These are phyloP conservation scores for Aureobasidium lini DNA, from an alignment of 2,329 filamentous ascomycete genomes.

Conservation along the genomic window DNA sequence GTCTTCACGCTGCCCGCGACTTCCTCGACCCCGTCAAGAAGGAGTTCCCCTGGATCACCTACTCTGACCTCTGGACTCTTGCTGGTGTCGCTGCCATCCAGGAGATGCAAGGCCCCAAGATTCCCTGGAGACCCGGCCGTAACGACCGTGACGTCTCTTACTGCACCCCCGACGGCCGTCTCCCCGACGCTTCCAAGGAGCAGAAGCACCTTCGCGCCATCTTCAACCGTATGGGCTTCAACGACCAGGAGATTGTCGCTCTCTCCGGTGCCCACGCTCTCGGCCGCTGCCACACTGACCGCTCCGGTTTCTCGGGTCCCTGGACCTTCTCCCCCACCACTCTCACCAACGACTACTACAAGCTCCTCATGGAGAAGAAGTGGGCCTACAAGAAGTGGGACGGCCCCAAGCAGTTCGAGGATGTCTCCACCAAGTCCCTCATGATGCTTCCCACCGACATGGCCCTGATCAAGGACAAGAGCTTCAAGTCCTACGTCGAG, in stretches of 20 bases:
- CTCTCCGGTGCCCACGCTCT: slow-evolving; percentile 79
- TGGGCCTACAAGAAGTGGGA: slow-evolving; percentile 88
- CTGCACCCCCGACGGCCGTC: slow-evolving; percentile 90
- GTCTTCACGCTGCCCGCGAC: slow-evolving; percentile 75
- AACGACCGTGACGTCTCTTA: slow-evolving; percentile 67
- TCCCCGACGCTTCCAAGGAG: slow-evolving; percentile 73
- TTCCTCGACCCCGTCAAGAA: slow-evolving; percentile 89
- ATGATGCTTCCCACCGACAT: slow-evolving; percentile 98
- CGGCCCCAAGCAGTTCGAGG: slow-evolving; percentile 83
- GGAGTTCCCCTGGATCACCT: slow-evolving; percentile 90
- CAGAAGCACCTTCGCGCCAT: slow-evolving; percentile 79
- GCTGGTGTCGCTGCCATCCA: slow-evolving; percentile 78
- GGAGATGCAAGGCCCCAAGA: slow-evolving; percentile 83
- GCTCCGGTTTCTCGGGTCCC: slow-evolving; percentile 79
- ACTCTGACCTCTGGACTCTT: slow-evolving; percentile 96
- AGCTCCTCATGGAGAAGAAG: slow-evolving; percentile 80
- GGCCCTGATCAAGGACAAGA: slow-evolving; percentile 79
- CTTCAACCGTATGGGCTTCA: slow-evolving; percentile 96
- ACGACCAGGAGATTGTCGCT: slow-evolving; percentile 93
- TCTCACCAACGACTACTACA: slow-evolving; percentile 92
- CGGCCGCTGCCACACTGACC: slow-evolving; percentile 82
- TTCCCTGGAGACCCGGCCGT: slow-evolving; percentile 86
- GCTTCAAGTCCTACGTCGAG: slow-evolving; percentile 71
- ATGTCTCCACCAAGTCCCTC: slow-evolving; percentile 75
- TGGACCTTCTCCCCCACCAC: slow-evolving; percentile 91